Evolutionary conservation across 768 basidiomycete species (phyloP).

Genomic region (Pleurotus cornucopiae): DNA sequence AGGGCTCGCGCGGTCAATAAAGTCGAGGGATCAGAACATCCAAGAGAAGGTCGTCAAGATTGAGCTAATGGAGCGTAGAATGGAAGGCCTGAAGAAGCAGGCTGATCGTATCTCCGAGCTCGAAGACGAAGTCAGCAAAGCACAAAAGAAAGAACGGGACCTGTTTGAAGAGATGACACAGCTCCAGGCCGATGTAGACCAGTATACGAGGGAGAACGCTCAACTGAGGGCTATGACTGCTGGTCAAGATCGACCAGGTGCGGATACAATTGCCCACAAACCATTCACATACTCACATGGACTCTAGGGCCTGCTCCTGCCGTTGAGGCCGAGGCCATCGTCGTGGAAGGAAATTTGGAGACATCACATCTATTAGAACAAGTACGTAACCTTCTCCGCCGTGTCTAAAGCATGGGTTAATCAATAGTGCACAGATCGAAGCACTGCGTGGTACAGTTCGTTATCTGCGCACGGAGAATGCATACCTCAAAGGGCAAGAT

Average conservation of each 20-base stretch:
- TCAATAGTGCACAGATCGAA: constrained; percentile 57
- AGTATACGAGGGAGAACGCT: constrained; percentile 81
- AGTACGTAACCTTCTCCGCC: constrained; percentile 34
- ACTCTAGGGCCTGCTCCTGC: constrained; percentile 38
- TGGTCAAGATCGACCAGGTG: constrained; percentile 71
- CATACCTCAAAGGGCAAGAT: constrained; percentile 90
- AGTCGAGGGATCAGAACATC: constrained; percentile 83
- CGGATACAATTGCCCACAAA: constrained; percentile 15
- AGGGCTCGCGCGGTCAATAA: constrained; percentile 78
- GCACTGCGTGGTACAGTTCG: constrained; percentile 87
- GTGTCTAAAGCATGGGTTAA: not conserved
- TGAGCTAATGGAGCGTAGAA: constrained; percentile 89
- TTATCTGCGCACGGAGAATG: constrained; percentile 91
- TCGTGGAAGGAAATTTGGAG: constrained; percentile 79
- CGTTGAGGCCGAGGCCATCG: constrained; percentile 55
- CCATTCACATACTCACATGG: not conserved
- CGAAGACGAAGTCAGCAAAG: constrained; percentile 75
- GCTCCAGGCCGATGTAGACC: constrained; percentile 83
- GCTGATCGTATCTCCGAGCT: constrained; percentile 79
- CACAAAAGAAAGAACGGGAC: constrained; percentile 82
- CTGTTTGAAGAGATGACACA: constrained; percentile 95
- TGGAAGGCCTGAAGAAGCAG: constrained; percentile 90
- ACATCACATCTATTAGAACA: constrained; percentile 87
- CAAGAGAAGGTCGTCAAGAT: constrained; percentile 92
- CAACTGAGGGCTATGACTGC: constrained; percentile 70